A percentile compares a stretch with the other conserved stretches of the same genome.
These are phyloP conservation scores for Murraya koenigii DNA, from an alignment of 345 rosid genomes.

Conservation along the genomic window DNA sequence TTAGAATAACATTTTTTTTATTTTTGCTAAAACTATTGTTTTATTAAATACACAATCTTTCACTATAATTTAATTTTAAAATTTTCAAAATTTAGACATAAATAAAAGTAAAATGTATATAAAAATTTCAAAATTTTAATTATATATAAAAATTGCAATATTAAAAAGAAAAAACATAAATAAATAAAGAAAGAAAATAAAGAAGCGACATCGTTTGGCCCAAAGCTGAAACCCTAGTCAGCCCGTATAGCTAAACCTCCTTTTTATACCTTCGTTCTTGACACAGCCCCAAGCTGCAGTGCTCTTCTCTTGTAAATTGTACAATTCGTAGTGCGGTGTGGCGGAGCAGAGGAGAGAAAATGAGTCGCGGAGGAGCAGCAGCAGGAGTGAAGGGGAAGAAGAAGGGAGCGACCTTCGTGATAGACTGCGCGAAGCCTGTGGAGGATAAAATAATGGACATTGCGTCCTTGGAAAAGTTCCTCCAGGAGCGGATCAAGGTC, in stretches of 20 bases:
- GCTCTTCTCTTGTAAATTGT: not conserved
- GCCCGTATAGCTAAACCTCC: not conserved
- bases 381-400: conserved; percentile 48
- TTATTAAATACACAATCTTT: too few species aligned
- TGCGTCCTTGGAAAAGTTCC: conserved; percentile 75
- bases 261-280: not conserved
- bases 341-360: conserved; percentile 3
- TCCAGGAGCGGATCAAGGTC: conserved; percentile 80
- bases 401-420: conserved; percentile 53
- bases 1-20: too few species aligned
- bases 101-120: too few species aligned
- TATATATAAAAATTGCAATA: too few species aligned
- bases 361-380: conserved; percentile 30
- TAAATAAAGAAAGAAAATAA: not conserved
- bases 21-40: too few species aligned
- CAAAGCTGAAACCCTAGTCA: not conserved
- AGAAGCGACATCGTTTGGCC: not conserved
- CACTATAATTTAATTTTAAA: too few species aligned
- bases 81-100: too few species aligned
- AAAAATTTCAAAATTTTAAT: too few species aligned
- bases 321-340: not conserved
- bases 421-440: conserved; percentile 74
- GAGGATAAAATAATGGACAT: conserved; percentile 82
- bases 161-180: too few species aligned
- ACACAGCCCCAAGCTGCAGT: not conserved